Evolutionary conservation across 768 basidiomycete genomes (phyloP).

Genomic region (Candolleomyces eurysporus): DNA sequence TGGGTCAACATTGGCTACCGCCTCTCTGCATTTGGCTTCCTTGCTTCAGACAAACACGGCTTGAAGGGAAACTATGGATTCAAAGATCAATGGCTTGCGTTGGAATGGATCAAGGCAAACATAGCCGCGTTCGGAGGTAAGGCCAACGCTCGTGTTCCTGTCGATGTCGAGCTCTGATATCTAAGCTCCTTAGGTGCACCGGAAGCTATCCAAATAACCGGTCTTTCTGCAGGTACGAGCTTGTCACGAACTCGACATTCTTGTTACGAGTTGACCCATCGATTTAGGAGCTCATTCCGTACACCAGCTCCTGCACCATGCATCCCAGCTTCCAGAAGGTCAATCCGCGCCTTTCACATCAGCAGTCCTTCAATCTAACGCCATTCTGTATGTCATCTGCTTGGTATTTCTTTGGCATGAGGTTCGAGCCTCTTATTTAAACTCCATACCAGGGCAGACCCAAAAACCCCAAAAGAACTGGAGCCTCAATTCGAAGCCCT

Average conservation of each 20-base stretch:
- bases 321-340: slow-evolving; percentile 57
- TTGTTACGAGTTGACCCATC: background rate
- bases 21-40: slow-evolving; percentile 73
- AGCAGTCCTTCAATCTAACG: slow-evolving; percentile 71
- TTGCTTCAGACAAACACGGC: slow-evolving; percentile 61
- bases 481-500: slow-evolving; percentile 64
- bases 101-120: slow-evolving; percentile 71
- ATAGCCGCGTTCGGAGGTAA: slow-evolving; percentile 68
- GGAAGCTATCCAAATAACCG: slow-evolving; percentile 56
- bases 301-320: slow-evolving; percentile 71
- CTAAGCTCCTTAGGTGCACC: slow-evolving; percentile 47
- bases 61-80: slow-evolving; percentile 79
- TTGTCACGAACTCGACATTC: background rate
- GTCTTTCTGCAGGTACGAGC: slow-evolving; percentile 67
- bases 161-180: background rate
- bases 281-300: slow-evolving; percentile 67
- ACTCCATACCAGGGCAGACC: slow-evolving; percentile 34
- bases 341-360: slow-evolving; percentile 62
- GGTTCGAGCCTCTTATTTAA: background rate
- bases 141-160: background rate
- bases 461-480: slow-evolving; percentile 58
- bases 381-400: slow-evolving; percentile 67
- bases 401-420: no score
- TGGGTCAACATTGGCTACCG: slow-evolving; percentile 80
- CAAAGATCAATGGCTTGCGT: slow-evolving; percentile 79